phyloP scores from a whole-genome alignment of 371 early-diverging fungal genomes.

The Mucor mucedo region DNA sequence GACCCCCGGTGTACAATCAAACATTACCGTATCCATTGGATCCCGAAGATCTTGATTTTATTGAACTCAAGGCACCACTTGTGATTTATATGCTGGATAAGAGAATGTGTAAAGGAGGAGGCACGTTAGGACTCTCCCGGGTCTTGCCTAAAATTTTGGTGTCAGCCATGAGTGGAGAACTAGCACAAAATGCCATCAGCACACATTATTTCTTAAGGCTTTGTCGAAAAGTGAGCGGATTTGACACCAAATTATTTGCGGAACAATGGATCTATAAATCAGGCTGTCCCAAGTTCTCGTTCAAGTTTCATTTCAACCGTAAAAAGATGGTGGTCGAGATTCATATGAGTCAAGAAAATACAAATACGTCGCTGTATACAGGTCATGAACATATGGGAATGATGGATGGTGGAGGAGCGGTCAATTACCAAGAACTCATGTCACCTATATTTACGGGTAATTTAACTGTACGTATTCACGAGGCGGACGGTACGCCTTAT shows the following conservation, averaged over 20 bases:
- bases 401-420: slow-evolving; percentile 16
- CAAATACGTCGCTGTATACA: slow-evolving; percentile 54
- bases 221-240: slow-evolving; percentile 82
- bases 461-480: slow-evolving; percentile 89
- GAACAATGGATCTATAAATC: slow-evolving; percentile 93
- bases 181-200: slow-evolving; percentile 73
- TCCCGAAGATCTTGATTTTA: slow-evolving; percentile 79
- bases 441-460: slow-evolving; percentile 75
- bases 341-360: slow-evolving; percentile 80
- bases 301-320: slow-evolving; percentile 84
- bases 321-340: slow-evolving; percentile 95
- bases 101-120: slow-evolving; percentile 85
- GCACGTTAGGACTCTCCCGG: slow-evolving; percentile 76
- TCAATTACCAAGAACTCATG: slow-evolving; percentile 35
- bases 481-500: slow-evolving; percentile 92
- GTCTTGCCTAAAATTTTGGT: slow-evolving; percentile 82
- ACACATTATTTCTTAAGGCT: slow-evolving; percentile 83
- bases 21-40: slow-evolving; percentile 66
- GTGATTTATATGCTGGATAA: slow-evolving; percentile 94
- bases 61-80: slow-evolving; percentile 83
- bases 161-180: slow-evolving; percentile 83
- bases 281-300: slow-evolving; percentile 87
- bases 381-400: slow-evolving; percentile 7
- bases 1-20: slow-evolving; percentile 81
- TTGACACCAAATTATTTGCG: slow-evolving; percentile 81